Base-by-base conservation (phyloP, 192 early-diverging fungal species). In the Phlyctochytrium bullatum region DNA sequence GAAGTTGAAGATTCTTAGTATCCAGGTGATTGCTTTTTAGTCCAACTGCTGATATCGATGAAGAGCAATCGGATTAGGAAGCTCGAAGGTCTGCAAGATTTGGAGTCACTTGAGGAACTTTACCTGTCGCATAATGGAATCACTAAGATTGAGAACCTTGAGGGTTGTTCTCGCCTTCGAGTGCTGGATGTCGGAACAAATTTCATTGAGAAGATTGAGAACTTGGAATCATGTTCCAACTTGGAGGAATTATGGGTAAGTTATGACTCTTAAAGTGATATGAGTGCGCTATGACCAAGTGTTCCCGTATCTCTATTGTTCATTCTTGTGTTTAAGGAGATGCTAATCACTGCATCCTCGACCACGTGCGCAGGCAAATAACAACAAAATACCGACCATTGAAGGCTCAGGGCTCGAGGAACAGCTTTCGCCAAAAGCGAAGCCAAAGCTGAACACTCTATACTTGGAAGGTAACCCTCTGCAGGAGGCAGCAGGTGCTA, bases 381-480 rank as follows among this genome's bases (percentile, higher is more conserved):
- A 79, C 61, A 96, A 96, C 75, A 59, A 86, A 62, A 76, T 98
- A 36, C 79, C 84, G 28, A 86, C 87, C 3, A 93, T 92, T 61
- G 87, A 88, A 20, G 86, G 92, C 40, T 61, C 69, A 6, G 50
- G 61, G 58, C 73, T 99, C 34, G 87, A 94, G 67, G 31, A 59
- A 0, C 81, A 92, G 67, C 76, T 97, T 59, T 52, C 71, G 1
- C 61, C 76, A 24, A 83, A 88, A 40, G 52, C 61, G 27, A 74
- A 90, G 1, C 83, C 69, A 0, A 64, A 60, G 0, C 93, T 64
- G 75, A 85, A 32, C 20, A 98, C 96, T 0, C 89, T 98, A 3
- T 99, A 99, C 73, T 80, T 98, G 32, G 97, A 99, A 76, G 90
- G 92, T 52, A 99, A 98, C 73, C 97, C 96, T 1, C 64, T 99